These are phyloP conservation scores for Tolypocladium paradoxum DNA, from an alignment of 2,329 filamentous ascomycete genomes.

Conservation along the genomic window DNA sequence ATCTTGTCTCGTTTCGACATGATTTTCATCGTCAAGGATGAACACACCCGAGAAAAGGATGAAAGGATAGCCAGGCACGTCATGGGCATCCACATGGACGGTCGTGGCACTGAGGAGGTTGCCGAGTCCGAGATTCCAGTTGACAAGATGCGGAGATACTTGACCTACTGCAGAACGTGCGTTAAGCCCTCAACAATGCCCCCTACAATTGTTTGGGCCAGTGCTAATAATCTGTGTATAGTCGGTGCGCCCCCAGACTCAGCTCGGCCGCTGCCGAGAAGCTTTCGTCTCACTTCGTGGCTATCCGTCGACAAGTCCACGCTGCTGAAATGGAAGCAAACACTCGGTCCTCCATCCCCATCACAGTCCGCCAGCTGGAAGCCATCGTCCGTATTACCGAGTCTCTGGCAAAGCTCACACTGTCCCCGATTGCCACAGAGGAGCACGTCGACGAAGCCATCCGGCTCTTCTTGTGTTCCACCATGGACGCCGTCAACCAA, in stretches of 20 bases:
- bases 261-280: conserved; percentile 89
- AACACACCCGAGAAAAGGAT: conserved; percentile 81
- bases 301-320: conserved; percentile 88
- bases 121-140: conserved; percentile 81
- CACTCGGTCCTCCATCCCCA: conserved; percentile 84
- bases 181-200: conserved; percentile 20
- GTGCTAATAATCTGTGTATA: conserved; percentile 26
- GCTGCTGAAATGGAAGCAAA: conserved; percentile 84
- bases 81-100: conserved; percentile 94
- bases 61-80: conserved; percentile 94
- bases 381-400: conserved; percentile 96
- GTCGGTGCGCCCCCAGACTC: conserved; percentile 83
- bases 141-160: conserved; percentile 94
- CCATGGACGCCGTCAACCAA: conserved; percentile 95
- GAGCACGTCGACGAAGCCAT: conserved; percentile 95
- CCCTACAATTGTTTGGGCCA: not conserved
- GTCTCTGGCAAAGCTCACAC: conserved; percentile 80
- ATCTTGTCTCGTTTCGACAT: conserved; percentile 98
- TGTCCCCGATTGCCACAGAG: conserved; percentile 80
- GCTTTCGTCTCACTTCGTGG: conserved; percentile 92
- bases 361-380: conserved; percentile 93
- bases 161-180: conserved; percentile 92
- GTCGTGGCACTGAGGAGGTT: conserved; percentile 69
- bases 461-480: conserved; percentile 86
- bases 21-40: conserved; percentile 98